Percentiles rank a stretch among this genome's conserved stretches.
Conservation (phyloP, 768 basidiomycete species). For the Agaricus blazei region DNA sequence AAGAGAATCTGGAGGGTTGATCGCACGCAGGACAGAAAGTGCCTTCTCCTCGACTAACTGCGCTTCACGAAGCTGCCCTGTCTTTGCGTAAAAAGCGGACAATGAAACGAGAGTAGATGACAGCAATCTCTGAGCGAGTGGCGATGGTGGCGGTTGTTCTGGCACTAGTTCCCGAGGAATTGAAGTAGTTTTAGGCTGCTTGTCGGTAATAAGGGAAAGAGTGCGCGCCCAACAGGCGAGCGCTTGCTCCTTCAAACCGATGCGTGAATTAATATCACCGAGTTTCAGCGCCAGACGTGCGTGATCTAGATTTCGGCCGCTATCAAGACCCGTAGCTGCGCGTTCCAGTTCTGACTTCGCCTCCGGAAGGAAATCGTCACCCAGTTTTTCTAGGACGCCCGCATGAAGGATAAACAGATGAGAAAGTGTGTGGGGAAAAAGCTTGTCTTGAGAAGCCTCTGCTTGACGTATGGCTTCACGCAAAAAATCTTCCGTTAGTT, state of each 20-base stretch:
- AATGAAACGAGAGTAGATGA: constrained; percentile 61
- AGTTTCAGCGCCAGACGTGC: constrained; percentile 60
- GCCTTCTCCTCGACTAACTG: constrained; percentile 50
- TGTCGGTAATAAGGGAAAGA: constrained; percentile 39
- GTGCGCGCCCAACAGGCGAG: constrained; percentile 66
- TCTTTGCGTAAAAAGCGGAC: constrained; percentile 64
- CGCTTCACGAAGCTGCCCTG: constrained; percentile 51
- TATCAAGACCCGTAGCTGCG: constrained; percentile 43
- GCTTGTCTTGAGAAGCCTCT: constrained; percentile 23
- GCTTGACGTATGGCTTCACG: constrained; percentile 43
- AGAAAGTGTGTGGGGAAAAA: constrained; percentile 46
- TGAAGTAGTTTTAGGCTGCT: constrained; percentile 3
- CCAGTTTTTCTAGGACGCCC: constrained; percentile 56
- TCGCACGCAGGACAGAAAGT: constrained; percentile 49
- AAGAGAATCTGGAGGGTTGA: constrained; percentile 40
- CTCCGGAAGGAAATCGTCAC: constrained; percentile 43
- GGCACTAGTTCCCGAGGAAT: constrained; percentile 25
- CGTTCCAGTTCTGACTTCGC: constrained; percentile 55
- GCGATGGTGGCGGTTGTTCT: constrained; percentile 42
- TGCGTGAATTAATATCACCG: constrained; percentile 56
- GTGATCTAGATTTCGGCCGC: constrained; percentile 32
- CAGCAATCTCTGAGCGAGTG: constrained; percentile 58
- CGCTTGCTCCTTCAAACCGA: constrained; percentile 50
- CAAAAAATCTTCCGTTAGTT: constrained; percentile 50
- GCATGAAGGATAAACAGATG: constrained; percentile 56